Evolutionary conservation across 2,329 filamentous ascomycete genomes (phyloP).

Genomic region (Trichoderma sp.): DNA sequence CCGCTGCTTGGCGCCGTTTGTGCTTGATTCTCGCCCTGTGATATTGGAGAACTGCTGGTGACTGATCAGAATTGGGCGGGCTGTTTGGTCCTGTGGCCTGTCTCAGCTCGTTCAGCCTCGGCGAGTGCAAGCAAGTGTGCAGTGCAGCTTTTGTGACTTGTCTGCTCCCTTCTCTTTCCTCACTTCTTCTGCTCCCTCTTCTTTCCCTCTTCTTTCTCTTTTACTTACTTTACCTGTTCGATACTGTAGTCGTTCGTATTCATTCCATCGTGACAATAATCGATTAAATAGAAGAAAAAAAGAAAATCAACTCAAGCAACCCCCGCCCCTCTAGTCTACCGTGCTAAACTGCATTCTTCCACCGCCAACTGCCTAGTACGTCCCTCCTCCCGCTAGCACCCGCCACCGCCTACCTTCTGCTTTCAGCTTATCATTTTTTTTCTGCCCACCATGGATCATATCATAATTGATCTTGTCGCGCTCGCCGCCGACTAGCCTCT

Average conservation of each 20-base stretch:
- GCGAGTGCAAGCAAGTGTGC: not conserved
- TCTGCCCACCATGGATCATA: constrained; percentile 4
- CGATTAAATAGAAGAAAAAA: not conserved
- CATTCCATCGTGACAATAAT: not conserved
- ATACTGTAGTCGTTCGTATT: not conserved
- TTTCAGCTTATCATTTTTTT: constrained; percentile 12
- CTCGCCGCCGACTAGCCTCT: not conserved
- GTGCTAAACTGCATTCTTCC: not conserved
- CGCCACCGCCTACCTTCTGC: constrained; percentile 14
- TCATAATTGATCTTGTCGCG: not conserved
- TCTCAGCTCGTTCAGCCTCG: not conserved
- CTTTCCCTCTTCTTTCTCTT: not conserved
- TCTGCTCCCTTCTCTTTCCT: not conserved
- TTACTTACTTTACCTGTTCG: not conserved
- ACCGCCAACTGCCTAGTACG: constrained; percentile 2
- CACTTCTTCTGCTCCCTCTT: too few relatives aligned
- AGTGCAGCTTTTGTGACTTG: not conserved
- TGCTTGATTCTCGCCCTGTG: not conserved
- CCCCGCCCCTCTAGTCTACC: not conserved
- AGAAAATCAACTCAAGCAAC: not conserved
- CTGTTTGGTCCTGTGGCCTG: not conserved
- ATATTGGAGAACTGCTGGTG: fast-evolving
- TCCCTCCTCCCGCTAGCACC: not conserved
- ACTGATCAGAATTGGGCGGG: not conserved
- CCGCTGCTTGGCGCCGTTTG: not conserved